Conservation (phyloP, 495 filamentous ascomycete genomes). For the Xylaria telfairii region DNA sequence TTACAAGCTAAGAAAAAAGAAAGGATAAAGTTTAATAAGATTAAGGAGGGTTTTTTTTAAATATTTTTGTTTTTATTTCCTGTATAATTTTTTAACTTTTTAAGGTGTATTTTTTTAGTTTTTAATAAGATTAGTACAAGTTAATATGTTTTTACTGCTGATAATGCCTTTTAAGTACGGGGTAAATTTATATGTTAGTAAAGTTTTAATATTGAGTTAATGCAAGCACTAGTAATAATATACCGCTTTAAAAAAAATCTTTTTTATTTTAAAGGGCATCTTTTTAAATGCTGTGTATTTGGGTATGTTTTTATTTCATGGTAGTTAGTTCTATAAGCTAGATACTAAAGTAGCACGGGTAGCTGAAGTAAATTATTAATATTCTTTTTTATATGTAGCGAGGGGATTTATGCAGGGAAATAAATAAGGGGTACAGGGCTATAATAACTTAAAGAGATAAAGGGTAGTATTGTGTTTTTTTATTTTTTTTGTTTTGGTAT, state of each 20-base stretch:
- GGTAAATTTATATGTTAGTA: constrained; percentile 80
- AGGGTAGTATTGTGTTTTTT: too few species aligned
- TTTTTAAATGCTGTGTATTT: constrained; percentile 59
- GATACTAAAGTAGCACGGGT: too few species aligned
- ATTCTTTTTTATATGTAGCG: too few species aligned
- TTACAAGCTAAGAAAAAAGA: too few species aligned
- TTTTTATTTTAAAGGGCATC: constrained; percentile 52
- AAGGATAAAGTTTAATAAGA: too few species aligned
- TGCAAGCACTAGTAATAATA: constrained; percentile 89
- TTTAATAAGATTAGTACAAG: constrained; percentile 74
- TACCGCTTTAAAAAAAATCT: constrained; percentile 69
- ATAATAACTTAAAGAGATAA: too few species aligned
- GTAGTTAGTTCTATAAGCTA: constrained; percentile 95
- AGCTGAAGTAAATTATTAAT: too few species aligned
- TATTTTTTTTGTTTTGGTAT: too few species aligned
- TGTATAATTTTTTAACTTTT: constrained; percentile 86
- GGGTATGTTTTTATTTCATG: constrained; percentile 88
- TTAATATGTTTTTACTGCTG: constrained; percentile 38
- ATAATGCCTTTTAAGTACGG: not conserved
- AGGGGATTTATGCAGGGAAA: too few species aligned
- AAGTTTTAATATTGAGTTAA: constrained; percentile 87
- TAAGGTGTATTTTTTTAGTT: constrained; percentile 92
- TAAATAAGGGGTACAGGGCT: too few species aligned
- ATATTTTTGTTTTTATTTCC: constrained; percentile 85
- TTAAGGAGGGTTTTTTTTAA: constrained; percentile 87